Percentiles rank a stretch among this genome's conserved stretches.
Conservation (phyloP, 768 basidiomycete genomes). For the Russula sp. region DNA sequence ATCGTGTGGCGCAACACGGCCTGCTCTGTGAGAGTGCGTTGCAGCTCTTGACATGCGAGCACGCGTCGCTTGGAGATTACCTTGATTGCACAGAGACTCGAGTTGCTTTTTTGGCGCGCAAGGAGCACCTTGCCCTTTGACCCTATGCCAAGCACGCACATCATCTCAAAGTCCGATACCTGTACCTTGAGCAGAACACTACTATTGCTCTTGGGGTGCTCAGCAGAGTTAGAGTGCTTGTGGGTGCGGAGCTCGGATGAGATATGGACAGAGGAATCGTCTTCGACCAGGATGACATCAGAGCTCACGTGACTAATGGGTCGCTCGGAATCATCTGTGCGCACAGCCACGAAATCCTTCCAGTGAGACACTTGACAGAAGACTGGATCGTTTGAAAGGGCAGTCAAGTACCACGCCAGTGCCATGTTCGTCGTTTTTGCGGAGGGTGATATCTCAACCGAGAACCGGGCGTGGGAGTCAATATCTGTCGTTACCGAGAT, state of each 20-base stretch:
- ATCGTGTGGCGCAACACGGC: slow-evolving; percentile 92
- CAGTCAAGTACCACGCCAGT: slow-evolving; percentile 74
- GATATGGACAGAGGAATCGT: slow-evolving; percentile 64
- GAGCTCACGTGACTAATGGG: slow-evolving; percentile 82
- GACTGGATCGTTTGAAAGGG: slow-evolving; percentile 56
- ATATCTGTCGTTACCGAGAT: slow-evolving; percentile 16
- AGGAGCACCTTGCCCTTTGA: slow-evolving; percentile 96
- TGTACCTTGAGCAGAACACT: slow-evolving; percentile 55
- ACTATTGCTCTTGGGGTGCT: slow-evolving; percentile 50
- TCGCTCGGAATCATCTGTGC: slow-evolving; percentile 80
- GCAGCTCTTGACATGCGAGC: slow-evolving; percentile 89
- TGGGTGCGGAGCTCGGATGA: slow-evolving; percentile 36
- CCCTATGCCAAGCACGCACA: slow-evolving; percentile 95
- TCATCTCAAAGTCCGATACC: slow-evolving; percentile 93
- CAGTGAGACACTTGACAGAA: slow-evolving; percentile 66
- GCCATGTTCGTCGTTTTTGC: slow-evolving; percentile 37
- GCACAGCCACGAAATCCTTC: slow-evolving; percentile 79
- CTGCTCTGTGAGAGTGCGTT: slow-evolving; percentile 95
- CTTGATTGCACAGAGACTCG: slow-evolving; percentile 84
- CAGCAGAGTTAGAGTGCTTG: slow-evolving; percentile 42
- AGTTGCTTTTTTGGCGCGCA: slow-evolving; percentile 67
- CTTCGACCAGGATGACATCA: slow-evolving; percentile 49
- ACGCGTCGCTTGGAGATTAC: slow-evolving; percentile 98
- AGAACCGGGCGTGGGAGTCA: slow-evolving; percentile 24
- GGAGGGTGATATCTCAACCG: slow-evolving; percentile 23